Evolutionary conservation across 345 rosid genomes (phyloP).

Genomic region (Mangifera indica): DNA sequence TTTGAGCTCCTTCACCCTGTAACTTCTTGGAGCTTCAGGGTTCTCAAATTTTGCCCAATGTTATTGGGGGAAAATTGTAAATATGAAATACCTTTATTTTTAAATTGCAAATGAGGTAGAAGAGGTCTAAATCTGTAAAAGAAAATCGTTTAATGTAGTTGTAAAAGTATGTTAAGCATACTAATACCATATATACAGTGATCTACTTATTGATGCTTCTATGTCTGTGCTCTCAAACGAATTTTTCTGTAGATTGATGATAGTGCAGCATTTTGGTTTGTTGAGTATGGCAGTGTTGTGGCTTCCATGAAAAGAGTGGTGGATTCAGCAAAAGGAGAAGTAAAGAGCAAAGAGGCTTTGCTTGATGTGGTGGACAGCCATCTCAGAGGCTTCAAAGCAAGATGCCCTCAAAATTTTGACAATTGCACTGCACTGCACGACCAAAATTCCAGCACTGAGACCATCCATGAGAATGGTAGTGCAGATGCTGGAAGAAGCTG

Average conservation of each 20-base stretch:
- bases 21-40: constrained; percentile 6
- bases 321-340: too few species aligned
- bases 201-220: too few species aligned
- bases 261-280: too few species aligned
- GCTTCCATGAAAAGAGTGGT: too few species aligned
- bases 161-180: not conserved
- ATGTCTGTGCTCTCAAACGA: too few species aligned
- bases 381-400: constrained; percentile 42
- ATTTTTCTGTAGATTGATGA: too few species aligned
- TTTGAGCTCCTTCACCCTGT: constrained; percentile 59
- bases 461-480: constrained; percentile 82
- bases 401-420: constrained; percentile 56
- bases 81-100: not conserved
- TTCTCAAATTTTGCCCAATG: not conserved
- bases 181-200: too few species aligned
- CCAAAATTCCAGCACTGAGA: constrained; percentile 53
- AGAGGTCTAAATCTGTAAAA: constrained; percentile 13
- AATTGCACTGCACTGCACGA: constrained; percentile 65
- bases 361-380: constrained; percentile 40
- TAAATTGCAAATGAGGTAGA: not conserved
- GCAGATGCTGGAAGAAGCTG: constrained; percentile 66
- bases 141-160: not conserved
- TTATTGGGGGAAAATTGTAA: constrained; percentile 8
- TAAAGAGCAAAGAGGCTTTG: too few species aligned
- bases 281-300: too few species aligned